Evolutionary conservation across 2,329 filamentous ascomycete genomes (phyloP).

Genomic region (Penicillium sp.): DNA sequence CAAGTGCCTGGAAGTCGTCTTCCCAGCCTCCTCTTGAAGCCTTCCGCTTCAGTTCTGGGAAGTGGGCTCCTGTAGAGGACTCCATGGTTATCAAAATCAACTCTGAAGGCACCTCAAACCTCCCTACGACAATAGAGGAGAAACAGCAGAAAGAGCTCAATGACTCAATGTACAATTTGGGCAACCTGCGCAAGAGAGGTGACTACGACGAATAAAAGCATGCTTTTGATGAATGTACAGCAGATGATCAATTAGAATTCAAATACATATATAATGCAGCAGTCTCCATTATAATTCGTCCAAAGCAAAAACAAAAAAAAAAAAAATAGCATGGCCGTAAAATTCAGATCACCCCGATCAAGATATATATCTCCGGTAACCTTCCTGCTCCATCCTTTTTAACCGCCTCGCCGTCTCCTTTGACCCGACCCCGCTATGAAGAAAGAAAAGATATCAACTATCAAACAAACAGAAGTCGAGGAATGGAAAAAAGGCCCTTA

Average conservation of each 20-base stretch:
- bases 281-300: background rate
- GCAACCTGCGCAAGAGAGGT: constrained; percentile 40
- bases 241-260: background rate
- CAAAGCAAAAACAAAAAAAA: no score
- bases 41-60: constrained; percentile 25
- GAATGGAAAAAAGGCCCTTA: background rate
- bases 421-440: background rate
- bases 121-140: constrained; percentile 25
- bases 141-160: constrained; percentile 36
- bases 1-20: constrained; percentile 36
- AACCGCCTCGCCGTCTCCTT: no score
- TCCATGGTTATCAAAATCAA: constrained; percentile 29
- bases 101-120: constrained; percentile 27
- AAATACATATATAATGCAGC: background rate
- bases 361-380: background rate
- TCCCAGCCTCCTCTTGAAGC: constrained; percentile 30
- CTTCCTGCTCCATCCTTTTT: fast-evolving
- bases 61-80: constrained; percentile 26
- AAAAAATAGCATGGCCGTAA: background rate
- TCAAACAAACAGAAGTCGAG: background rate
- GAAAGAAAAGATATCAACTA: background rate
- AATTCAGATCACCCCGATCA: background rate
- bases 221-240: constrained; percentile 22
- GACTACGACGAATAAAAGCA: constrained; percentile 2
- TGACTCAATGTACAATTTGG: constrained; percentile 40